Conservation (phyloP, 257 asterid species). For the Asclepias syriaca region DNA sequence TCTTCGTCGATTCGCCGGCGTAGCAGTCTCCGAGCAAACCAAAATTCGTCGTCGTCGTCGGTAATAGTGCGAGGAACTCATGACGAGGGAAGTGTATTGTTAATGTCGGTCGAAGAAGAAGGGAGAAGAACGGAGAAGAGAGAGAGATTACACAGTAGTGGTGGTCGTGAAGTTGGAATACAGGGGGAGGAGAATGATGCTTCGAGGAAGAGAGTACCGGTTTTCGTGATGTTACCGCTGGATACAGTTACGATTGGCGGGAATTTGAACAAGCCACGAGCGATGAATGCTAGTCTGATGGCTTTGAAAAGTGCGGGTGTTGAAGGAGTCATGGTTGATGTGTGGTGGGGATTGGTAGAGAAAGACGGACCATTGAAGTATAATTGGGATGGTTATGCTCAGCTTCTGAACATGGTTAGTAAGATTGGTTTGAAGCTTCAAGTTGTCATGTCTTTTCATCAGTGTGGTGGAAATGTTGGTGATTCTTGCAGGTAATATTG, state of each 20-base stretch:
- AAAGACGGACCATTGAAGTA: conserved; percentile 78
- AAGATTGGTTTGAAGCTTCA: conserved; percentile 78
- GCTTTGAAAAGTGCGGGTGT: conserved; percentile 83
- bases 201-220: conserved; percentile 49
- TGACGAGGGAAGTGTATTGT: neutral
- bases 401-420: conserved; percentile 67
- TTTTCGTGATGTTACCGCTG: conserved; percentile 89
- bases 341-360: conserved; percentile 97
- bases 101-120: conserved; percentile 20
- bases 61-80: conserved; percentile 22
- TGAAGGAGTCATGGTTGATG: conserved; percentile 94
- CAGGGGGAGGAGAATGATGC: conserved; percentile 13
- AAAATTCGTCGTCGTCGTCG: neutral
- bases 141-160: conserved; percentile 47
- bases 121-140: conserved; percentile 28
- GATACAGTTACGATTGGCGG: conserved; percentile 66
- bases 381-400: conserved; percentile 89
- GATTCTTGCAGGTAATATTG: conserved; percentile 73
- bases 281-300: conserved; percentile 85
- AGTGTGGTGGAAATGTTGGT: conserved; percentile 92
- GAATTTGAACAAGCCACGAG: conserved; percentile 54
- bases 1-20: conserved; percentile 21
- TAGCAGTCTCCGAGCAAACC: conserved; percentile 35
- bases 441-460: conserved; percentile 92
- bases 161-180: conserved; percentile 22